A percentile compares a stretch with the other conserved stretches of the same genome.
Evolutionary conservation across 2,329 filamentous ascomycete species (phyloP).

Genomic region (Trichoderma aggressivum): DNA sequence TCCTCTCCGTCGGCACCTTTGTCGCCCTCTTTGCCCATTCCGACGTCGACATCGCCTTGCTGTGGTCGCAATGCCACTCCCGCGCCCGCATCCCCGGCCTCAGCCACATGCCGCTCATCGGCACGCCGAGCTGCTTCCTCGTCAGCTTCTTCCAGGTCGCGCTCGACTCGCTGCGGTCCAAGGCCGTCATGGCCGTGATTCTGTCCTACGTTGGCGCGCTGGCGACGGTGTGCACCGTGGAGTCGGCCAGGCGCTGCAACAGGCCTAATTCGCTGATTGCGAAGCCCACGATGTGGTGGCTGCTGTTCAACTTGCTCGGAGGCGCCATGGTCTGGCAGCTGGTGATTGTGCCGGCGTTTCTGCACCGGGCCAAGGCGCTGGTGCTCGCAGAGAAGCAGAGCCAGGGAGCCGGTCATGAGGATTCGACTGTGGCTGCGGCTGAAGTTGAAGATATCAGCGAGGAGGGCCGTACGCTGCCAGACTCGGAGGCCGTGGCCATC

Average conservation of each 20-base stretch:
- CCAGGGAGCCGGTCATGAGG: slow-evolving; percentile 52
- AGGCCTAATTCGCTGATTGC: slow-evolving; percentile 35
- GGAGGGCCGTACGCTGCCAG: slow-evolving; percentile 37
- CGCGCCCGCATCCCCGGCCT: slow-evolving; percentile 44
- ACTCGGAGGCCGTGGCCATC: slow-evolving; percentile 56
- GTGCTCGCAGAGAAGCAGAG: slow-evolving; percentile 24
- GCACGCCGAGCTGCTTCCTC: slow-evolving; percentile 47
- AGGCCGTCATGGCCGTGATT: slow-evolving; percentile 40
- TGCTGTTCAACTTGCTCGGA: slow-evolving; percentile 47
- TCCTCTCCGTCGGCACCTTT: slow-evolving; percentile 44
- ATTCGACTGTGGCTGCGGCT: slow-evolving; percentile 38
- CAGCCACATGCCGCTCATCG: slow-evolving; percentile 44
- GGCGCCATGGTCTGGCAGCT: slow-evolving; percentile 52
- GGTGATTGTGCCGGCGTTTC: slow-evolving; percentile 48
- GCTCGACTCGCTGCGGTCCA: slow-evolving; percentile 39
- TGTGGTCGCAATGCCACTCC: slow-evolving; percentile 53
- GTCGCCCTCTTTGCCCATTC: slow-evolving; percentile 43
- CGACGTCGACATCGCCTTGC: slow-evolving; percentile 50
- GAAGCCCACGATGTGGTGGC: slow-evolving; percentile 41
- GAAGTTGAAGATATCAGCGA: not conserved
- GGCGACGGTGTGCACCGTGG: slow-evolving; percentile 48
- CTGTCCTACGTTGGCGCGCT: slow-evolving; percentile 46
- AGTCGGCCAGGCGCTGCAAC: slow-evolving; percentile 46
- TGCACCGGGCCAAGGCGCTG: slow-evolving; percentile 41
- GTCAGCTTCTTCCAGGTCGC: slow-evolving; percentile 49